These are phyloP conservation scores for Tuber aestivum DNA, from an alignment of 495 filamentous ascomycete species.

Conservation along the genomic window DNA sequence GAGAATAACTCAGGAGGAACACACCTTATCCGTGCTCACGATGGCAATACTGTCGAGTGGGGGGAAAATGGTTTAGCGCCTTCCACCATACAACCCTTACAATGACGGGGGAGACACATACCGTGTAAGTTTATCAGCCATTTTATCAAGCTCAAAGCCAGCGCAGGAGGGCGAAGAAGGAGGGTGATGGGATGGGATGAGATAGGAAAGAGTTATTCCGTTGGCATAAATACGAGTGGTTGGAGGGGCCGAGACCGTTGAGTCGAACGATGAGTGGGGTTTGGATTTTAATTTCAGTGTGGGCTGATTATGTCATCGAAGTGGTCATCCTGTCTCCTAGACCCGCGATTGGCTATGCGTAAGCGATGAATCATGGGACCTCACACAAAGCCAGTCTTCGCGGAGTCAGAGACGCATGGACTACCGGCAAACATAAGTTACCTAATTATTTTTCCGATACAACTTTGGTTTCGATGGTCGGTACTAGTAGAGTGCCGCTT, in stretches of 20 bases:
- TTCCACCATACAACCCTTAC: background rate
- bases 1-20: slow-evolving; percentile 31
- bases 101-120: slow-evolving; percentile 49
- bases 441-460: background rate
- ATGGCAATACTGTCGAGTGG: slow-evolving; percentile 76
- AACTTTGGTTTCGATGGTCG: background rate
- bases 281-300: background rate
- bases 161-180: background rate
- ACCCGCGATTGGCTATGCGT: background rate
- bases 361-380: background rate
- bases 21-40: slow-evolving; percentile 92
- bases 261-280: background rate
- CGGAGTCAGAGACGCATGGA: background rate
- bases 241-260: slow-evolving; percentile 25
- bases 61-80: background rate
- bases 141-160: slow-evolving; percentile 44
- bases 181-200: background rate
- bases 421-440: background rate
- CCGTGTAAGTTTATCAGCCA: slow-evolving; percentile 85
- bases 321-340: background rate
- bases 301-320: background rate
- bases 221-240: background rate
- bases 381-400: background rate
- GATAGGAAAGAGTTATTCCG: background rate
- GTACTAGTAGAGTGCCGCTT: background rate